Base-by-base conservation (phyloP, 2,329 filamentous ascomycete genomes). In the Bisporella sp. region DNA sequence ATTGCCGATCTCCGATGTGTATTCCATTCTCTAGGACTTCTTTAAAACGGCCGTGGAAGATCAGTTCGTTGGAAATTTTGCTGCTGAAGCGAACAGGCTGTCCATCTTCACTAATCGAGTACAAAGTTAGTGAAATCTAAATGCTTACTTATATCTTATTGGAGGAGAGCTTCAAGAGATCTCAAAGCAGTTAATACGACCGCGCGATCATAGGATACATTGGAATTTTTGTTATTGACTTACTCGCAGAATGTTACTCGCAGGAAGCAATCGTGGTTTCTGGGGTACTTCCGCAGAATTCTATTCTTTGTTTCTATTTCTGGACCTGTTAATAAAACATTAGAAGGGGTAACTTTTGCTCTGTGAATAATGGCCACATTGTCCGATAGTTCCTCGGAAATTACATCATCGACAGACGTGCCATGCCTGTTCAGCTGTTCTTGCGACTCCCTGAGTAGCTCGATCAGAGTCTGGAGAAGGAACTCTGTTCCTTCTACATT, bases 161-260 rank as follows among this genome's bases (percentile, higher is more conserved):
- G 21, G 3, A 21, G 21, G 21, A 21, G 21, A 21, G 21, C 21
- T 21, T 21, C 21, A 21, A 21, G 21, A 21, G 21, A 21, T 21
- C 21, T 21, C 21, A 21, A 21, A 21, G 21, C 21, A 21, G 21
- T 21, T 21, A 21, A 21, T 21, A 21, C 21, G 21, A 21, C 21
- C 21, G 21, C 21, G 21, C 21, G 21, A 21, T 3, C 21, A 21
- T 21, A 21, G 2, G 21, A 21, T 21, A 21, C 3, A 21, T 21
- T 21, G 21, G 21, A 21, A 21, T 21, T 21, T 21, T 21, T 21
- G 21, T 21, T 21, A 2, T 21, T 21, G 21, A 21, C 21, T 21
- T 21, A 21, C 21, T 93, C 88, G 31, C 75, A 75, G 58, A 93
- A 90, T 5, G 81, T 76, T 0, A 91, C 85, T 0, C 88, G 77